These are phyloP conservation scores for Hibiscus trionum DNA, from an alignment of 345 rosid species.

Conservation along the genomic window DNA sequence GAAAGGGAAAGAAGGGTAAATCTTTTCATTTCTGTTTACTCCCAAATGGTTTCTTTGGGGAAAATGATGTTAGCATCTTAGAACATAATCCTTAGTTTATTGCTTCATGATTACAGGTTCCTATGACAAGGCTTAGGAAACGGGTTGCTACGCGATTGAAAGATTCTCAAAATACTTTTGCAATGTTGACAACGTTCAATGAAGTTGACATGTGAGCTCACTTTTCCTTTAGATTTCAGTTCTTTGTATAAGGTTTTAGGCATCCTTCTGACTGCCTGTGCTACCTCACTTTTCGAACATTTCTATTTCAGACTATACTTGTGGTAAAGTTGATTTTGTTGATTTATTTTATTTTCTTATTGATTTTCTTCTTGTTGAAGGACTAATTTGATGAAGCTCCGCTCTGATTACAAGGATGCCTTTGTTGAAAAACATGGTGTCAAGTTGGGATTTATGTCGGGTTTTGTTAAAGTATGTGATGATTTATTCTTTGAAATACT, in stretches of 20 bases:
- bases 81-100: background rate
- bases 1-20: conserved; percentile 95
- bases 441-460: conserved; percentile 95
- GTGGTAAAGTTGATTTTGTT: background rate
- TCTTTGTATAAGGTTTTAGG: background rate
- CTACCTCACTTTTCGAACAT: background rate
- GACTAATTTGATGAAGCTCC: conserved; percentile 98
- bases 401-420: conserved; percentile 93
- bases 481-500: background rate
- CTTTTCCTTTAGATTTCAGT: background rate
- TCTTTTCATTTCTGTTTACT: background rate
- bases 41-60: background rate
- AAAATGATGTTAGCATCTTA: background rate
- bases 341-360: background rate
- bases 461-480: conserved; percentile 72
- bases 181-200: conserved; percentile 92
- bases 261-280: background rate
- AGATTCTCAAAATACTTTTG: conserved; percentile 95
- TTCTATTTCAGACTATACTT: background rate
- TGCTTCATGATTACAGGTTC: conserved; percentile 47
- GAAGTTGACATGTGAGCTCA: conserved; percentile 87
- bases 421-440: conserved; percentile 51
- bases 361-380: conserved; percentile 28
- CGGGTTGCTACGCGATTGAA: conserved; percentile 91
- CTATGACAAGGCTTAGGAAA: conserved; percentile 97